Base-by-base conservation (phyloP, 1,139 yeast genomes). In the Nakaseomyces delphensis region DNA sequence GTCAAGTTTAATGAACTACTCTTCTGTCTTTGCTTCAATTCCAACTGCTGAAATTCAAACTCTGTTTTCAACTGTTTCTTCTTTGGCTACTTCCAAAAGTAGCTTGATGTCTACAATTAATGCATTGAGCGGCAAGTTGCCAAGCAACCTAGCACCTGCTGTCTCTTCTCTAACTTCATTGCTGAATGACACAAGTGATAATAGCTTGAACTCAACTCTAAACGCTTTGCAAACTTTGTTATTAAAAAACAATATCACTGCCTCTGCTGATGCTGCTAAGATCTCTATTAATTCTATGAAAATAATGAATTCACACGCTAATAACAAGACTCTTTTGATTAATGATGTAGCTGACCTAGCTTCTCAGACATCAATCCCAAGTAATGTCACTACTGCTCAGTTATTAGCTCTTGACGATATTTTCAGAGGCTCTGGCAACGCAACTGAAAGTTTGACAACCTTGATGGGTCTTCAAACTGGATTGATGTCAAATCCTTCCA, bases 321-420 rank as follows among this genome's bases (percentile, higher is more conserved):
- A 43, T 2, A 54, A 57, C 35, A 47, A 49, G 14, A 51, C 59
- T 15, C 24, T 46, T 14, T 49, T 53, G 9, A 30, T 59, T 18
- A 15, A 42, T 6, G 45, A 55, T 14, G 52, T 57, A 13, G 39
- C 48, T 25, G 44, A 45, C n/a, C 44, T 58, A 39, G 47, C 56
- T 14, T 20, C 37, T 13, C 37, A 33, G 14, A 44, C 49, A 21
- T 44, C 49, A 8, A 48, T 55, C 10, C 49, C 51, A 39, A 39
- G 56, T 11, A 39, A 56, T 14, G 44, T 55, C 13, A 45, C 62
- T 16, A 48, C 57, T 18, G 48, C 43, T 6, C 57, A 57, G 42
- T 45, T 61, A 39, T 38, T 43, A 4, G 47, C 55, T 9, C 47
- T 61, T 40, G 45, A 52, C n/a, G 46, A 48, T 16, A 36, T 61